A percentile compares a stretch with the other conserved stretches of the same genome.
phyloP scores from a whole-genome alignment of 257 asterid genomes.

The Jacaranda mimosifolia region DNA sequence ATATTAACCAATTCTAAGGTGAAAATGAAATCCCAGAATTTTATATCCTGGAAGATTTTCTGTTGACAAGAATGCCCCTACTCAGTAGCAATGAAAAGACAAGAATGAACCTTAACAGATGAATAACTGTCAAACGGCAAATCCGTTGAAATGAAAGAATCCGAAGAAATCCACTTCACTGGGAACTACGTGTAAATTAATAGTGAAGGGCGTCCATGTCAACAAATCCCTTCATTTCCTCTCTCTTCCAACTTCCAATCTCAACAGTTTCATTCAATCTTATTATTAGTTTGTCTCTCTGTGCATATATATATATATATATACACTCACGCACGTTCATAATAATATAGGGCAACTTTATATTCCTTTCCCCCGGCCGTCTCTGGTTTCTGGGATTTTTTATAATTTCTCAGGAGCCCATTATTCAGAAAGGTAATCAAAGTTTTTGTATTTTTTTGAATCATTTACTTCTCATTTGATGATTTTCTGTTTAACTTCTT shows the following conservation, averaged over 20 bases:
- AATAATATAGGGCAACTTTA: not conserved
- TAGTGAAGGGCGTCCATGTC: conserved; percentile 44
- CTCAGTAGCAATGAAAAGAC: conserved; percentile 9
- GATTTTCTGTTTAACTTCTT: not conserved
- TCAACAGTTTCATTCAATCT: not conserved
- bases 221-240: conserved; percentile 42
- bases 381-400: conserved; percentile 51
- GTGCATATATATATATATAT: conserved; percentile 5
- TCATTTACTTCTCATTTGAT: not conserved
- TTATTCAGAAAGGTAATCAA: conserved; percentile 15
- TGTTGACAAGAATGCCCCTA: not conserved
- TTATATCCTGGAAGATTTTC: not conserved
- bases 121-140: conserved; percentile 49
- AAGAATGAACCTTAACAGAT: conserved; percentile 14
- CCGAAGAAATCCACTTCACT: conserved; percentile 25
- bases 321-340: conserved; percentile 36
- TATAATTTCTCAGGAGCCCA: conserved; percentile 43
- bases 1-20: too few relatives aligned
- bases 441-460: not conserved
- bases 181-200: conserved; percentile 33
- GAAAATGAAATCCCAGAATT: too few relatives aligned
- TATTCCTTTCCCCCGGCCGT: conserved; percentile 37
- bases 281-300: not conserved
- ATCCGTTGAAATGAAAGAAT: conserved; percentile 37
- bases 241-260: conserved; percentile 43